Evolutionary conservation across 306 rosid genomes (phyloP).

Genomic region (Lathyrus oleraceus): DNA sequence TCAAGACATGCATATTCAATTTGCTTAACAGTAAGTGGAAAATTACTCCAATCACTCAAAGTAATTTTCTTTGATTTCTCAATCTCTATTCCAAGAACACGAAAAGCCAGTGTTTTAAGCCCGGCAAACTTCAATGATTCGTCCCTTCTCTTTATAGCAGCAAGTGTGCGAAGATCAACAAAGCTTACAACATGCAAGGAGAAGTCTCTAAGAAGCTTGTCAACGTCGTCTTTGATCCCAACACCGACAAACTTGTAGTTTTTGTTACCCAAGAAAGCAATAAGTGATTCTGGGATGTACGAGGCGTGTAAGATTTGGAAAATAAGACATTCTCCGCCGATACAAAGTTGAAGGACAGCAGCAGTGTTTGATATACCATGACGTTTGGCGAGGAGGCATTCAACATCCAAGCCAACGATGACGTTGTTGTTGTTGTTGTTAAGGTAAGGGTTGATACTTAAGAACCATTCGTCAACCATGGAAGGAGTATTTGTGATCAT

Average conservation of each 20-base stretch:
- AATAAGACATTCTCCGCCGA: constrained; percentile 37
- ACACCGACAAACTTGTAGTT: constrained; percentile 37
- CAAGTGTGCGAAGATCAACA: constrained; percentile 36
- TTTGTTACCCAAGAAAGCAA: constrained; percentile 13
- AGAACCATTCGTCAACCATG: constrained; percentile 44
- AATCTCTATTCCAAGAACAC: constrained; percentile 20
- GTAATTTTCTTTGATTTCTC: constrained; percentile 26
- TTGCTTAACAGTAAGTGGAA: constrained; percentile 26
- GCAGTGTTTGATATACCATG: constrained; percentile 10
- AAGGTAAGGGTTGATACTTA: not conserved
- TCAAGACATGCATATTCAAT: constrained; percentile 41
- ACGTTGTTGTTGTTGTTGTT: not conserved
- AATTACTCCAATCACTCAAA: constrained; percentile 35
- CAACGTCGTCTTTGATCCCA: constrained; percentile 36
- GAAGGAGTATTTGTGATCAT: constrained; percentile 37
- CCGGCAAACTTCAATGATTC: not conserved
- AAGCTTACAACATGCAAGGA: not conserved
- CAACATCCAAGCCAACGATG: constrained; percentile 45
- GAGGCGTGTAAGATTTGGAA: constrained; percentile 45
- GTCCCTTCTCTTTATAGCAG: not conserved
- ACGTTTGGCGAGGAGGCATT: constrained; percentile 43
- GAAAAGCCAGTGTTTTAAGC: constrained; percentile 18
- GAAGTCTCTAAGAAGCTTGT: constrained; percentile 38
- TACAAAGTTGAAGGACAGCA: constrained; percentile 40
- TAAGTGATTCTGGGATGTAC: constrained; percentile 1